Evolutionary conservation across 73 alveolate species (phyloP), one percentile per base, ranked within the genome.

Genomic region (Paramecium primaurelia): DNA sequence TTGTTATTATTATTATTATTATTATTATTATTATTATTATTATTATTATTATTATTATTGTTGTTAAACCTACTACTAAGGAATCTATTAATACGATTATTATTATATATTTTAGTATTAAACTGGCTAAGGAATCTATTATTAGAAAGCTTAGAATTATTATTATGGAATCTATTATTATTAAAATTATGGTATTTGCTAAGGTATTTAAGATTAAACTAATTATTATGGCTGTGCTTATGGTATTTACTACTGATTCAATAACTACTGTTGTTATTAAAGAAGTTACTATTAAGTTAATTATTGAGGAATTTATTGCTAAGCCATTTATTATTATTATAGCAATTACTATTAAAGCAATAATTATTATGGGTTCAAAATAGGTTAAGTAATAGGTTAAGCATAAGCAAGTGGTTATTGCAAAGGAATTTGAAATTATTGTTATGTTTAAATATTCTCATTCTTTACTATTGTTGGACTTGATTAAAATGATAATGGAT

Each of bases 401-500:
- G 84, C 1, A 64, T 64, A 64, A 6, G 6, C 26, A 25, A 64
- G 8, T 20, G 84, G 84, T 28, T 64, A 34, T 64, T 64, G 49
- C 4, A 64, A 54, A 18, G 69, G 69, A 4, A 54, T 54, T 54
- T 54, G 20, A 22, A 18, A 28, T 22, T 59, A 59, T 32, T 64
- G 28, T 64, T 64, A 64, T 20, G 84, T 12, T 26, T 64, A 64
- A 10, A 10, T 12, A 26, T 16, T 34, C 0, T 64, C 84, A 64
- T 64, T 64, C 47, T 64, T 64, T 12, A 64, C 84, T 11, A 37
- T 37, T 0, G 58, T 73, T 14, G 87, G 58, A 38, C 59, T 73
- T 34, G 32, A 73, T 73, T 73, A 28, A 38, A 73, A 73, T 37
- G 58, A 16, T 73, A 73, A 73, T 30, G 87, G 87, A 73, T 73